Evolutionary conservation across 495 filamentous ascomycete species (phyloP), one percentile per base, ranked within the genome.

Genomic region (Tuber umbilicatum): DNA sequence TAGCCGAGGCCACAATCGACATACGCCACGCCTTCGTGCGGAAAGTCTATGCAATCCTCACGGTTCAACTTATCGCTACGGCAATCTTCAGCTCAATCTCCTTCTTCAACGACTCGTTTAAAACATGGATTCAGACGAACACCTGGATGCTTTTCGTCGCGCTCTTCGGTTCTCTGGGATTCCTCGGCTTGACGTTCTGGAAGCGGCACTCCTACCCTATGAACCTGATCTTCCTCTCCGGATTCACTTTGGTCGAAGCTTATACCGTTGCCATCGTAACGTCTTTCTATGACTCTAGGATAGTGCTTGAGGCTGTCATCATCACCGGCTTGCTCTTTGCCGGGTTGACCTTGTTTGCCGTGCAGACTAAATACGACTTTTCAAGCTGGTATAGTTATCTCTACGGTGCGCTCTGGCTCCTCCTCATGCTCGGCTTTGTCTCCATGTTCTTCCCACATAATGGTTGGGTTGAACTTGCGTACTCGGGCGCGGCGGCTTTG

Each of bases 361-460:
- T 94, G 89, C 95, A 99, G 85, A 93, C 92, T 70, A 97, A 97
- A 83, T 98, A 98, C 83, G 96, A 99, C 86, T 98, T 99, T 84
- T 97, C 94, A 0, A 88, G 87, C 70, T 97, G 93, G 96, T 93
- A 94, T 87, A 94, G 94, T 39, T 98, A 97, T 82, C 88, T 99
- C 16, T 96, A 96, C 82, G 93, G 94, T 72, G 90, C 85, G 0
- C 87, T 99, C 16, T 97, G 94, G 94, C 90, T 92, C 40, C 83
- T 97, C 73, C 87, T 99, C 78, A 84, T 99, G 43, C 97, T 98
- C 83, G 92, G 96, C 67, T 94, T 99, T 85, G 91, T 97, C 85
- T 85, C 90, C 74, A 86, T 87, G 71, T 97, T 97, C 86, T 89
- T 99, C 83, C 93, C 93, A 2, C 86, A 89, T 84, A 90, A 86